phyloP scores from a whole-genome alignment of 1,284 basidiomycete genomes.

The Fomitopsis palustris region DNA sequence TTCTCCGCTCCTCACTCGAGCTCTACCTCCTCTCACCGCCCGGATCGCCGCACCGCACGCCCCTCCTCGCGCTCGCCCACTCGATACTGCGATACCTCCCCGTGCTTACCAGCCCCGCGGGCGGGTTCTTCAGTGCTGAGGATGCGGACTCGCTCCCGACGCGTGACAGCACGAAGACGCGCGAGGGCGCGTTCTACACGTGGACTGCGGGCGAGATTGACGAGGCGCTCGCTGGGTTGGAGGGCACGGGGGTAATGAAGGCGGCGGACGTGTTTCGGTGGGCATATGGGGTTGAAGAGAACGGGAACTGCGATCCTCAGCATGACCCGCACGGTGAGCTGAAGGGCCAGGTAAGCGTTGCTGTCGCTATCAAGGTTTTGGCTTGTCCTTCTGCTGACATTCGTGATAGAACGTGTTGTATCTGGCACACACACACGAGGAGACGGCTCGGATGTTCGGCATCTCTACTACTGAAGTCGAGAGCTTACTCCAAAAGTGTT shows the following conservation, averaged over 20 bases:
- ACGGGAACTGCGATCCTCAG: conserved; percentile 38
- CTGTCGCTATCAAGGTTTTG: background rate
- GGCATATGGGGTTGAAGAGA: conserved; percentile 34
- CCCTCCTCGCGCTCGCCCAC: conserved; percentile 19
- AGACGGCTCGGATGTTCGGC: conserved; percentile 19
- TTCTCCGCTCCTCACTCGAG: conserved; percentile 22
- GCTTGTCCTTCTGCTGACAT: background rate
- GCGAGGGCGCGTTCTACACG: conserved; percentile 44
- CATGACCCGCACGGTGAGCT: conserved; percentile 41
- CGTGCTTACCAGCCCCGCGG: conserved; percentile 30
- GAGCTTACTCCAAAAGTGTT: conserved; percentile 16
- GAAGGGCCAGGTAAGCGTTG: conserved; percentile 20
- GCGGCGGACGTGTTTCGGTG: conserved; percentile 29
- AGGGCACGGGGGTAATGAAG: background rate
- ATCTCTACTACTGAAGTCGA: conserved; percentile 21
- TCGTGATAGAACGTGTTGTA: conserved; percentile 24
- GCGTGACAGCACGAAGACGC: conserved; percentile 25
- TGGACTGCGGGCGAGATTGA: conserved; percentile 37
- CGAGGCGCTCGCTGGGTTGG: conserved; percentile 24
- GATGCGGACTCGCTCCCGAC: conserved; percentile 40
- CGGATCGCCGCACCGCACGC: conserved; percentile 17
- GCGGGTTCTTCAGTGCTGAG: conserved; percentile 41
- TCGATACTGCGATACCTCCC: conserved; percentile 36
- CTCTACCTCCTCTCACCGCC: conserved; percentile 23
- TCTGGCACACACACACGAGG: conserved; percentile 19